phyloP scores from a whole-genome alignment of 306 rosid species.

The Lithocarpus polystachyus region DNA sequence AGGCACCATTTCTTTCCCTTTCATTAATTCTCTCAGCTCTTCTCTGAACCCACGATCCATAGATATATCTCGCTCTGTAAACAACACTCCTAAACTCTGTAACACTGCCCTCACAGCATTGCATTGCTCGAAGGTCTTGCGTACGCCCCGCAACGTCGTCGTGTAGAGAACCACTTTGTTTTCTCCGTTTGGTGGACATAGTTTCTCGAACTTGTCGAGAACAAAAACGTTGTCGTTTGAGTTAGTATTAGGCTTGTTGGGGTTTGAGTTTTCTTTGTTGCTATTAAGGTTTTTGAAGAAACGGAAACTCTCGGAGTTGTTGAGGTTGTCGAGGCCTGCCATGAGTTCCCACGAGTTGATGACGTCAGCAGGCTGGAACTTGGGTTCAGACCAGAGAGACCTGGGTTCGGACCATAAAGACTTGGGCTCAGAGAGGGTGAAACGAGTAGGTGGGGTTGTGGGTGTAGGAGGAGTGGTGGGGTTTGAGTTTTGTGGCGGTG shows the following conservation, averaged over 20 bases:
- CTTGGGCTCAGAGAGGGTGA: conserved; percentile 40
- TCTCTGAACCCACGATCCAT: conserved; percentile 78
- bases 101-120: conserved; percentile 61
- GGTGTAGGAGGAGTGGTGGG: conserved; percentile 16
- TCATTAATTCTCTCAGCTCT: conserved; percentile 47
- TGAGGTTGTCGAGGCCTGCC: conserved; percentile 71
- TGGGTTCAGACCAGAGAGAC: conserved; percentile 29
- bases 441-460: conserved; percentile 42
- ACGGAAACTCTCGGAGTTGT: conserved; percentile 29
- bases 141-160: conserved; percentile 74
- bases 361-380: conserved; percentile 50
- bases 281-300: conserved; percentile 19
- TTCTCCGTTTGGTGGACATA: conserved; percentile 76
- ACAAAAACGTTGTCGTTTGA: neutral
- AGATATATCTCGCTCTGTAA: conserved; percentile 83
- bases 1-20: conserved; percentile 49
- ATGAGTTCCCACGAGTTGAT: conserved; percentile 97
- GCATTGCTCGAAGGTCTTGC: conserved; percentile 78
- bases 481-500: conserved; percentile 29
- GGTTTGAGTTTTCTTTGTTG: conserved; percentile 65
- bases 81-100: conserved; percentile 46
- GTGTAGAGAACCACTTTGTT: conserved; percentile 76
- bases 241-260: conserved; percentile 21
- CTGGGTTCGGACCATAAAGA: conserved; percentile 40
- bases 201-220: conserved; percentile 41